A percentile compares a stretch with the other conserved stretches of the same genome.
These are phyloP conservation scores for Letharia columbiana DNA, from an alignment of 495 filamentous ascomycete genomes.

Conservation along the genomic window DNA sequence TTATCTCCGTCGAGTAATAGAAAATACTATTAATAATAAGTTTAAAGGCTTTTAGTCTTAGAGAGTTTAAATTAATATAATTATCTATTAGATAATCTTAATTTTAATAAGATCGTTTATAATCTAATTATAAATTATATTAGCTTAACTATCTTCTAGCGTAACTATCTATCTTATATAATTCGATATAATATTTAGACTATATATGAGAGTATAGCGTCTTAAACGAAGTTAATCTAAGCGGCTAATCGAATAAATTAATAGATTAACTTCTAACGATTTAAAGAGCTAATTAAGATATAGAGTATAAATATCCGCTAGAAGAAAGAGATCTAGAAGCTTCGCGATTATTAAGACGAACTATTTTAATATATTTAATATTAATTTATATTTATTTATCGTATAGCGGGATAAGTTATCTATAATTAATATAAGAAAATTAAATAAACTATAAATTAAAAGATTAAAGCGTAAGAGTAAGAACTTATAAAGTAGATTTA, in stretches of 20 bases:
- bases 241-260: slow-evolving; percentile 18
- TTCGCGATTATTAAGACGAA: background rate
- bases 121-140: slow-evolving; percentile 21
- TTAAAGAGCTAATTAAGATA: slow-evolving; percentile 9
- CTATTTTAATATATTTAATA: slow-evolving; percentile 14
- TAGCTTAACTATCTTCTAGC: slow-evolving; percentile 17
- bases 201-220: slow-evolving; percentile 11
- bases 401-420: slow-evolving; percentile 12
- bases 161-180: slow-evolving; percentile 22
- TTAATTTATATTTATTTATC: slow-evolving; percentile 14
- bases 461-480: slow-evolving; percentile 7
- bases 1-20: slow-evolving; percentile 17
- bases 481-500: slow-evolving; percentile 9
- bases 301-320: slow-evolving; percentile 9
- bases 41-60: background rate
- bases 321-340: slow-evolving; percentile 14
- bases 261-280: slow-evolving; percentile 6
- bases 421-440: slow-evolving; percentile 8
- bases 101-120: slow-evolving; percentile 14
- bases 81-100: slow-evolving; percentile 17
- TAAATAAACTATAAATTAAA: background rate
- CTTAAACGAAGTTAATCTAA: slow-evolving; percentile 13
- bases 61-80: background rate
- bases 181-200: slow-evolving; percentile 22
- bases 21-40: slow-evolving; percentile 22